phyloP scores from a whole-genome alignment of 2,329 filamentous ascomycete species.

The Aspergillus pseudoglaucus region DNA sequence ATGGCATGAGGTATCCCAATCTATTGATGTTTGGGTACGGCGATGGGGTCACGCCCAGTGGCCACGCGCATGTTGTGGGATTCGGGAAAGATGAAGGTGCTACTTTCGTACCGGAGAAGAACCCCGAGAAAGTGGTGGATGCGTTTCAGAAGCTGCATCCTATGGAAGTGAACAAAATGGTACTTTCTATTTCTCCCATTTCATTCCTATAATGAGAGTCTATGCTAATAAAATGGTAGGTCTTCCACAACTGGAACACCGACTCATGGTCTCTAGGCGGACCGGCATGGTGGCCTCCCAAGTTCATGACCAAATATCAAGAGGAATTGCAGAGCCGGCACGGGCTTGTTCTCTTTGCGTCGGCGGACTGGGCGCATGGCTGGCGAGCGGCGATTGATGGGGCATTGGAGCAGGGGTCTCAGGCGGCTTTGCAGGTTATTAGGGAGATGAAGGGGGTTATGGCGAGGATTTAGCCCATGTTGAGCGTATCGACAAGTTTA shows the following conservation, averaged over 20 bases:
- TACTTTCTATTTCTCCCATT: neutral
- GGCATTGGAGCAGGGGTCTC: constrained; percentile 2
- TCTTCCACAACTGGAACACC: constrained; percentile 46
- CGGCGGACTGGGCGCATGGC: constrained; percentile 5
- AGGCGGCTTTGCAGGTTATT: neutral
- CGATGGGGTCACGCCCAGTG: constrained; percentile 40
- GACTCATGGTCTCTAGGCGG: constrained; percentile 45
- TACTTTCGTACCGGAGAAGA: constrained; percentile 42
- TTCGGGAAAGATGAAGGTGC: constrained; percentile 39
- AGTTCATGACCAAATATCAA: constrained; percentile 20
- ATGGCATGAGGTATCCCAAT: constrained; percentile 41
- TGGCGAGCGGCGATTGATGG: constrained; percentile 5
- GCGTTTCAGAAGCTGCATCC: constrained; percentile 29
- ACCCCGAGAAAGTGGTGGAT: constrained; percentile 25
- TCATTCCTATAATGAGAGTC: neutral
- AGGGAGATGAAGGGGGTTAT: neutral
- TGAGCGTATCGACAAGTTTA: neutral
- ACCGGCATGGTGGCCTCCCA: constrained; percentile 37
- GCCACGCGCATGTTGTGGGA: constrained; percentile 44
- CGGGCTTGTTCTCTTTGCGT: constrained; percentile 3
- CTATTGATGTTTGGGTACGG: constrained; percentile 40
- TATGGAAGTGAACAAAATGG: constrained; percentile 9
- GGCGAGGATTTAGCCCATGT: neutral
- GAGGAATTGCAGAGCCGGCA: constrained; percentile 3
- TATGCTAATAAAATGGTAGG: constrained; percentile 4